These are phyloP conservation scores for Vinca minor DNA, from an alignment of 257 asterid genomes.

Conservation along the genomic window DNA sequence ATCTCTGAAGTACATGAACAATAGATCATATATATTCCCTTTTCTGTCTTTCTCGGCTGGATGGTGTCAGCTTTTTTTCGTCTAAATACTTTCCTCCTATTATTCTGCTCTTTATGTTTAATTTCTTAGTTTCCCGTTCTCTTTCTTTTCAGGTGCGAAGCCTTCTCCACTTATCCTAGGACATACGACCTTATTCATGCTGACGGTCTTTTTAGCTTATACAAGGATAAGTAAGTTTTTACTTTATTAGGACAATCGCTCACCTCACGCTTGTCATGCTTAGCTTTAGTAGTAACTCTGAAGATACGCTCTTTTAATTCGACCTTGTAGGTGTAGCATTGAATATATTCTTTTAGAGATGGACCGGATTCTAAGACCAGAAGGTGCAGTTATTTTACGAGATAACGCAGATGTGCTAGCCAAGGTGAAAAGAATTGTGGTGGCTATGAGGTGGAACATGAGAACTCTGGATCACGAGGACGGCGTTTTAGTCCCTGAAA, in stretches of 20 bases:
- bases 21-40: background rate
- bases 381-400: slow-evolving; percentile 39
- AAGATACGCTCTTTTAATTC: background rate
- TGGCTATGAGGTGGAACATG: slow-evolving; percentile 38
- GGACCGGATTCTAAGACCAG: slow-evolving; percentile 39
- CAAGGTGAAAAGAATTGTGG: slow-evolving; percentile 25
- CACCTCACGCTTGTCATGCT: background rate
- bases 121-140: background rate
- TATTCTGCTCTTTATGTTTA: background rate
- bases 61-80: background rate
- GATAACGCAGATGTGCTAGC: slow-evolving; percentile 27
- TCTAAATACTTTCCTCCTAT: background rate
- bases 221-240: slow-evolving; percentile 33
- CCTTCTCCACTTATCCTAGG: slow-evolving; percentile 40
- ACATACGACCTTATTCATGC: slow-evolving; percentile 41
- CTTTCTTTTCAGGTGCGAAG: slow-evolving; percentile 34
- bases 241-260: too few relatives aligned
- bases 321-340: slow-evolving; percentile 22
- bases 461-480: slow-evolving; percentile 37
- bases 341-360: slow-evolving; percentile 37
- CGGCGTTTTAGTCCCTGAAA: slow-evolving; percentile 32
- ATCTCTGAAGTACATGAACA: background rate
- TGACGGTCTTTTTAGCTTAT: slow-evolving; percentile 31
- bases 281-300: background rate
- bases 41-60: too few relatives aligned